Evolutionary conservation across 495 filamentous ascomycete species (phyloP), one percentile per base, ranked within the genome.

Genomic region (Apodospora peruviana): DNA sequence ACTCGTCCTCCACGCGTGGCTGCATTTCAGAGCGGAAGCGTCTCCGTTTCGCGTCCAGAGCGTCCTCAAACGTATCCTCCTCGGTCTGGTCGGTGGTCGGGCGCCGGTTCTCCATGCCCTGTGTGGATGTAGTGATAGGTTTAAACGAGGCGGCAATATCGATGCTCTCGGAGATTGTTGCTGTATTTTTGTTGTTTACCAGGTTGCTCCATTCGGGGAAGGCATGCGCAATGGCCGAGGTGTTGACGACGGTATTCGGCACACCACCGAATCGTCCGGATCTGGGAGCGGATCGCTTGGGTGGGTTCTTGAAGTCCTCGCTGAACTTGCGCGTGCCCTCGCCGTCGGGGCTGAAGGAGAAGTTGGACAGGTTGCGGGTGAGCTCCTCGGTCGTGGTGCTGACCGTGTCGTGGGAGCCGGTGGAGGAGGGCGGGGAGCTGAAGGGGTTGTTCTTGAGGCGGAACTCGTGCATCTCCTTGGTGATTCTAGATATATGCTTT

Each of bases 151-250:
- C 45, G 4, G 53, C 47, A 43, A 53, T 43, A 24, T 63, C 57
- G 24, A 56, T 36, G 27, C 45, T 62, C 45, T 56, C 48, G 23
- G 59, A 49, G 20, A 55, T 16, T 5, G 57, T 56, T 20, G 22
- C 18, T 38, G 50, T 43, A 40, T 25, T 53, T 43, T 53, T 56
- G 42, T 53, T 55, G 51, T 37, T 23, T 32, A 59, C 51, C 24
- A 56, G 57, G 11, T 60, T 57, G 35, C 61, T 68, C 71, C 71
- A 85, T 53, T 85, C 75, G 19, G 83, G 83, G 62, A 85, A 85
- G 43, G 76, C 72, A 55, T 74, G 77, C 19, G 77, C 78, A 38
- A 85, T 68, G 29, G 74, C 80, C 8, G 81, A 85, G 5, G 81
- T 85, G 66, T 85, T 80, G 56, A 85, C 73, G 4, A 56, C 51